These are phyloP conservation scores for Eimeria nieschulzi DNA, from an alignment of 169 alveolate genomes.

Conservation along the genomic window DNA sequence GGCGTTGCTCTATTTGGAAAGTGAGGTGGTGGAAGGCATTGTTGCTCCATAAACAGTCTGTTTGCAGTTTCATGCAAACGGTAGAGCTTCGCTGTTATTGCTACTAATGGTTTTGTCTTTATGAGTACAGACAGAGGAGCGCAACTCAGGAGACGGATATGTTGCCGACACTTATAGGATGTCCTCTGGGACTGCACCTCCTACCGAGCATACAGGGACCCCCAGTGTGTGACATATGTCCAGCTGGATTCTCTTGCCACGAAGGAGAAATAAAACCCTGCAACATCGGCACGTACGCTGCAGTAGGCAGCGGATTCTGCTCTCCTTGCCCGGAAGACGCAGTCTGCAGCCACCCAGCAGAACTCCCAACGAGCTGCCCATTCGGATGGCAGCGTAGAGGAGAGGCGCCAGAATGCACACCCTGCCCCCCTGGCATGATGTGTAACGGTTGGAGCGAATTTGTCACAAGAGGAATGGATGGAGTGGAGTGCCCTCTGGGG, in stretches of 20 bases:
- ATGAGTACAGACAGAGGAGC: slow-evolving; percentile 18
- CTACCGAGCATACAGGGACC: neutral
- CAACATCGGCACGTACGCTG: slow-evolving; percentile 30
- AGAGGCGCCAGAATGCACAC: slow-evolving; percentile 37
- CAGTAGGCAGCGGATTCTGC: slow-evolving; percentile 50
- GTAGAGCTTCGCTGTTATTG: neutral
- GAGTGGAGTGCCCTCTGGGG: slow-evolving; percentile 31
- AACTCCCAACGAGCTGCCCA: slow-evolving; percentile 39
- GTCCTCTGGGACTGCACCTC: slow-evolving; percentile 53
- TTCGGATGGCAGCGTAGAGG: slow-evolving; percentile 65
- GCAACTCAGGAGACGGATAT: neutral
- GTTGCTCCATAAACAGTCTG: too few relatives aligned
- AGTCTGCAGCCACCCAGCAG: slow-evolving; percentile 48
- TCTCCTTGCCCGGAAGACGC: slow-evolving; percentile 41
- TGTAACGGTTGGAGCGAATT: slow-evolving; percentile 29
- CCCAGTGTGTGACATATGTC: slow-evolving; percentile 30
- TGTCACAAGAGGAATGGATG: slow-evolving; percentile 5
- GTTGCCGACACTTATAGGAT: neutral
- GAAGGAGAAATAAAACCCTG: neutral
- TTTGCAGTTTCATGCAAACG: neutral
- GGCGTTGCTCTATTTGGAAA: too few relatives aligned
- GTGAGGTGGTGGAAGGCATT: too few relatives aligned
- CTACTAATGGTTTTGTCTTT: neutral
- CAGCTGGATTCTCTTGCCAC: slow-evolving; percentile 60
- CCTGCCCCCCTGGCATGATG: slow-evolving; percentile 56